Base-by-base conservation (phyloP, 306 rosid genomes). In the Pyrus bretschneideri region DNA sequence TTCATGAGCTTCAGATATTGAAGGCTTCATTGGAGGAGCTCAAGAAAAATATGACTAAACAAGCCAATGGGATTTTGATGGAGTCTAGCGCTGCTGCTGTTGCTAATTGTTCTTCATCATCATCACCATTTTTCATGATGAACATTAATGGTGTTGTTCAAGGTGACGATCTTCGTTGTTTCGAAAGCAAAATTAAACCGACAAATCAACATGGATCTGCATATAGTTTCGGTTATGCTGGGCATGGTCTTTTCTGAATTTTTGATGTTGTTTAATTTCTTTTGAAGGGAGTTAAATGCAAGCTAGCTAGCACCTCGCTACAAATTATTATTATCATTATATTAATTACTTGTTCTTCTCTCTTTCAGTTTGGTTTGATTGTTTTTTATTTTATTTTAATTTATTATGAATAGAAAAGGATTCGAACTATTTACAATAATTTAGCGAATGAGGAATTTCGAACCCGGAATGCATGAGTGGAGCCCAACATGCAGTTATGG, bases 11-110 rank as follows among this genome's bases (percentile, higher is more conserved):
- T 18, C 75, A 78, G 11, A 82, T 75, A 61, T 23, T 91, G 31
- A 76, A 71, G 74, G 75, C 33, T 25, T 78, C 91, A 4, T 22
- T 86, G 80, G 95, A 89, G 75, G 90, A 89, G 14, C 73, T 88
- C 22, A 89, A 89, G 76, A 82, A 79, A 54, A 86, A 84, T n/a
- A 42, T 87, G 4, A 81, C 71, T 30, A 83, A 80, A 38, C 75
- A 86, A 74, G 80, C 81, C 9, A 81, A 38, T 77, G 80, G 81
- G 74, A 76, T 81, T 70, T 73, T 81, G 45, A 58, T 76, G 72
- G 89, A 79, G 11, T 73, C 81, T 25, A 67, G 27, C 23, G 17
- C 55, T 44, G 22, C 68, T 12, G 27, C 46, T 18, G 51, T 15
- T 40, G 27, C 57, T 23, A 17, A 59, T 15, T 31, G 66, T 22